A percentile compares a stretch with the other conserved stretches of the same genome.
Conservation (phyloP, 495 filamentous ascomycete genomes). For the Aspergillus wentii region DNA sequence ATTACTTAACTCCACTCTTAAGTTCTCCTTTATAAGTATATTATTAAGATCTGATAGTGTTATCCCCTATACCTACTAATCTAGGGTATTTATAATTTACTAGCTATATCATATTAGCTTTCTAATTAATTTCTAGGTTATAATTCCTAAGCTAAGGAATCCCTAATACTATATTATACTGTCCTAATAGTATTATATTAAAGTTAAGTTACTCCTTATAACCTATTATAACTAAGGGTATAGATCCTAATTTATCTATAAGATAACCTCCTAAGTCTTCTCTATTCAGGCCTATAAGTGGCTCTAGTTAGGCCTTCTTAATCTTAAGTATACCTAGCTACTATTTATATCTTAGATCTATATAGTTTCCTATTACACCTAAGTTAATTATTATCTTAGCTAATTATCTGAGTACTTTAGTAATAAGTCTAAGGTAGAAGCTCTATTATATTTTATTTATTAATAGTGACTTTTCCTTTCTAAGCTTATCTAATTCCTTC, state of each 20-base stretch:
- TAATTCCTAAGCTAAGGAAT: slow-evolving; percentile 5
- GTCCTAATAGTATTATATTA: not conserved
- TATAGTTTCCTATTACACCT: not conserved
- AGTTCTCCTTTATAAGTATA: too few relatives aligned
- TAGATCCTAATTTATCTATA: not conserved
- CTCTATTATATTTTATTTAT: not conserved
- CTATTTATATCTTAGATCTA: not conserved
- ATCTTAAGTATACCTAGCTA: not conserved
- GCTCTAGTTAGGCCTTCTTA: not conserved
- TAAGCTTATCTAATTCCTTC: too few relatives aligned
- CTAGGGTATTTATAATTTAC: not conserved
- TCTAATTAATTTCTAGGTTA: slow-evolving; percentile 8
- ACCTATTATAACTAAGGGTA: not conserved
- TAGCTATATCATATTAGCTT: not conserved
- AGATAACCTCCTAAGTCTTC: not conserved
- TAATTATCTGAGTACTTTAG: not conserved
- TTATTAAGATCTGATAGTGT: too few relatives aligned
- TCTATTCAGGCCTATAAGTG: not conserved
- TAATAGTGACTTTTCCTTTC: too few relatives aligned
- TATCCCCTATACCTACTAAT: too few relatives aligned
- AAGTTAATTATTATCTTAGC: not conserved
- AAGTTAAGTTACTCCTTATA: not conserved
- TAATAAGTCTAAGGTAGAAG: not conserved
- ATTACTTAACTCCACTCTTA: too few relatives aligned
- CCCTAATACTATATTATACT: not conserved